Percentiles rank a stretch among this genome's conserved stretches.
phyloP scores from a whole-genome alignment of 2,329 filamentous ascomycete species.

The Apiospora marii region DNA sequence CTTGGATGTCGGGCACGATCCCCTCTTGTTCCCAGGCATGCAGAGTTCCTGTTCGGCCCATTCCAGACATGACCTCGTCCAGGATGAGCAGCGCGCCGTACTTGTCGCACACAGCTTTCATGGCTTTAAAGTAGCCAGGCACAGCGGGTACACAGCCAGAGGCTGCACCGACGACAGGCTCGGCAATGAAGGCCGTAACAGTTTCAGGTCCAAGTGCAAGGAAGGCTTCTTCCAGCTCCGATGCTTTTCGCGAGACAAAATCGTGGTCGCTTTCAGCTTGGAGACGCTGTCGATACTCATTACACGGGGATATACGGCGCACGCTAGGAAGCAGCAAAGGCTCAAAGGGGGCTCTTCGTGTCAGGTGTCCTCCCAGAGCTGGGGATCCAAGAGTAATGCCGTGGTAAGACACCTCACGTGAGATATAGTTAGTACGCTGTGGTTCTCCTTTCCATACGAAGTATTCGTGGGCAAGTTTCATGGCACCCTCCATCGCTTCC shows the following conservation, averaged over 20 bases:
- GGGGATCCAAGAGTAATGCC: conserved; percentile 75
- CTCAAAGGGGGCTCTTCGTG: conserved; percentile 68
- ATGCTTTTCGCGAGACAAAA: conserved; percentile 67
- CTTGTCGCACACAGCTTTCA: conserved; percentile 68
- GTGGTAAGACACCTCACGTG: conserved; percentile 73
- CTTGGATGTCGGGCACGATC: conserved; percentile 69
- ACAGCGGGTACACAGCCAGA: conserved; percentile 72
- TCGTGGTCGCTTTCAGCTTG: conserved; percentile 60
- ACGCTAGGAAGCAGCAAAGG: conserved; percentile 65
- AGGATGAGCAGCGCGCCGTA: conserved; percentile 17
- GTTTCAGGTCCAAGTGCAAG: conserved; percentile 67
- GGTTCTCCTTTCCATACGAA: conserved; percentile 64
- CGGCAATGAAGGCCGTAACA: conserved; percentile 76
- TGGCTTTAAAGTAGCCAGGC: conserved; percentile 72
- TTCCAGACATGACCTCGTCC: conserved; percentile 63
- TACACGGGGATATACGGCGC: conserved; percentile 71
- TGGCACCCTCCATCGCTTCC: conserved; percentile 68
- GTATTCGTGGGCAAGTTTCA: conserved; percentile 69
- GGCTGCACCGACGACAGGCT: conserved; percentile 77
- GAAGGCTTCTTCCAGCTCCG: conserved; percentile 74
- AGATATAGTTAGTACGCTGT: conserved; percentile 69
- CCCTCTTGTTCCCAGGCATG: conserved; percentile 69
- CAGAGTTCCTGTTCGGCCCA: conserved; percentile 64
- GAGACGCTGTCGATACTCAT: conserved; percentile 65
- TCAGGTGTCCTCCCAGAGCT: conserved; percentile 67